A percentile compares a stretch with the other conserved stretches of the same genome.
Evolutionary conservation across 805 yeast species (phyloP).

Genomic region (Lipomyces spencermartinsiae): DNA sequence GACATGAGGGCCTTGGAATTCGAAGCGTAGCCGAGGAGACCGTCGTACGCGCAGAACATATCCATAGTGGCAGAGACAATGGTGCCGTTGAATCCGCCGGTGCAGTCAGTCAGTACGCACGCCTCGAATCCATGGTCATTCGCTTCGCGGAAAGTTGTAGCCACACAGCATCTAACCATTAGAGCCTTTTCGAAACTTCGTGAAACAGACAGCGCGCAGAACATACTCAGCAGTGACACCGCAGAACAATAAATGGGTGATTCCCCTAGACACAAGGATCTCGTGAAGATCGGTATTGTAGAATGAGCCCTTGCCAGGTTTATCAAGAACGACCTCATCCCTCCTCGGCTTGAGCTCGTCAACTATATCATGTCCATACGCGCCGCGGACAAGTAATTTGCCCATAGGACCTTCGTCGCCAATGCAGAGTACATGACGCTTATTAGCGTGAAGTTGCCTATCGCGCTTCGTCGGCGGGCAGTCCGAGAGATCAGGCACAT

Average conservation of each 20-base stretch:
- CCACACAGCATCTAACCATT: conserved; percentile 43
- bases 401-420: conserved; percentile 49
- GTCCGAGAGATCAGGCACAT: conserved; percentile 43
- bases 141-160: conserved; percentile 47
- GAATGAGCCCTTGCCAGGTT: conserved; percentile 48
- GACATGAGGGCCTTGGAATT: conserved; percentile 23
- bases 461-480: conserved; percentile 44
- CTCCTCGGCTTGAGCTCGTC: conserved; percentile 44
- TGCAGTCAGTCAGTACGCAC: conserved; percentile 42
- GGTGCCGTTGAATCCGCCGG: conserved; percentile 41
- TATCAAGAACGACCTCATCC: conserved; percentile 45
- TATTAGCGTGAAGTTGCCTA: conserved; percentile 41
- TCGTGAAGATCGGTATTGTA: conserved; percentile 46
- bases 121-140: conserved; percentile 48
- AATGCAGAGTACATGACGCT: conserved; percentile 40
- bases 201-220: background rate
- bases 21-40: conserved; percentile 41
- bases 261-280: conserved; percentile 43
- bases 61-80: conserved; percentile 39
- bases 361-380: conserved; percentile 47
- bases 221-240: conserved; percentile 48
- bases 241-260: conserved; percentile 44
- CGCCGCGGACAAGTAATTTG: conserved; percentile 44
- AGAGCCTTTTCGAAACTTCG: background rate
- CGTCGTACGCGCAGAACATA: conserved; percentile 42